Base-by-base conservation (phyloP, 257 asterid species). In the Rehmannia glutinosa region DNA sequence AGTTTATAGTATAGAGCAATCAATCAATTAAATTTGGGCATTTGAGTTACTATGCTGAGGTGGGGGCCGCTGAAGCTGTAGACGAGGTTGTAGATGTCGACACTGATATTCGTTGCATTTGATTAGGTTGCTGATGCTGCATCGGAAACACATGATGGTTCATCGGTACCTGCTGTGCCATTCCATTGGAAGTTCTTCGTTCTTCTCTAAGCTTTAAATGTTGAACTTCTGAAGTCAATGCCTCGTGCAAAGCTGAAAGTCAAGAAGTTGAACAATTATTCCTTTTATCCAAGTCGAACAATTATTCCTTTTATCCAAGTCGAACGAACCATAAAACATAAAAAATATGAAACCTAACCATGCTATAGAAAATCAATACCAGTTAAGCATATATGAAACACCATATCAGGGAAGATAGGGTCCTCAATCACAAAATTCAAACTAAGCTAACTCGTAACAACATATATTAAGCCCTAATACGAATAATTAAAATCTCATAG, bases 151-250 rank as follows among this genome's bases (percentile, higher is more conserved):
- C 58, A 27, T 68, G 86, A 62, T 75, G 85, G 77, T 81, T 83
- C 66, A 32, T 9, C 1, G 78, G 55, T 4, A 50, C 60, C 36
- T 72, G 85, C 20, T 74, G 89, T 13, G 66, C 53, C 25, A 50
- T 28, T 56, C 66, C 46, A 52, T 68, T 67, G 5, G 83, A 77
- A 9, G 79, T 49, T 50, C 73, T 70, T 24, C 74, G 81, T 30
- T 75, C 83, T 52, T 81, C 84, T 51, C 78, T 59, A 25, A 66
- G 75, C 73, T 81, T 86, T 36, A 86, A 68, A 46, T 77, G 89
- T 67, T 81, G 85, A 45, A 86, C 84, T 71, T 86, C 92, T 11
- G 78, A 79, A 60, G 77, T 72, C 75, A 86, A 73, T 45, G 87
- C 69, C 61, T 86, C 92, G 0, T 83, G 88, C 73, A 86, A 71